A percentile compares a stretch with the other conserved stretches of the same genome.
phyloP scores from a whole-genome alignment of 305 asterid species.

The Solanum hybrid region DNA sequence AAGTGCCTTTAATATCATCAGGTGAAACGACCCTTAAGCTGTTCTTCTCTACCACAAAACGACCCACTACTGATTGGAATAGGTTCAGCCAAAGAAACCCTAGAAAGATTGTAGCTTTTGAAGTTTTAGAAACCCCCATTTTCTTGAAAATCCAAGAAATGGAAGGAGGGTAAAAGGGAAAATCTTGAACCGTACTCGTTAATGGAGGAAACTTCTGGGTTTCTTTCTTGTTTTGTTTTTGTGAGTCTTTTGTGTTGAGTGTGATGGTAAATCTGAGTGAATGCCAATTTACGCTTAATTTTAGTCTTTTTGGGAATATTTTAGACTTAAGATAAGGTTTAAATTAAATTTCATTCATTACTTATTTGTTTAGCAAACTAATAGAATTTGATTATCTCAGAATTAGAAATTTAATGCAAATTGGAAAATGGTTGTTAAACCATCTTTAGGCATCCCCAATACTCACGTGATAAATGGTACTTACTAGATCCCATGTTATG shows the following conservation, averaged over 20 bases:
- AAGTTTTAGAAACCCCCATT: constrained; percentile 37
- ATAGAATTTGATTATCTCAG: neutral
- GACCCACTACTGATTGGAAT: constrained; percentile 37
- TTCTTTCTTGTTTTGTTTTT: constrained; percentile 1
- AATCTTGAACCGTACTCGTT: neutral
- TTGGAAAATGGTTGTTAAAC: neutral
- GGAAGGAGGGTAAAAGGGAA: neutral
- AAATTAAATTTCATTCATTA: neutral
- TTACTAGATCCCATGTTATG: neutral
- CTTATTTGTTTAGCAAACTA: neutral
- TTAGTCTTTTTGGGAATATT: neutral
- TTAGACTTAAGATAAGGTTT: neutral
- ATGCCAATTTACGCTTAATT: neutral
- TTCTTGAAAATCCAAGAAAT: neutral
- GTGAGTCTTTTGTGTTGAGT: neutral
- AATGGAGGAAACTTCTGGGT: neutral
- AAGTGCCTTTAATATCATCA: constrained; percentile 52
- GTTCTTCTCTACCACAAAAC: constrained; percentile 84
- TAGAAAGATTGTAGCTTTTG: constrained; percentile 31
- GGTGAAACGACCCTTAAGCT: constrained; percentile 74
- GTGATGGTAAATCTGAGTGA: neutral
- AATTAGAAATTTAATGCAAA: neutral
- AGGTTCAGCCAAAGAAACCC: constrained; percentile 30
- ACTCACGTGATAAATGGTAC: neutral
- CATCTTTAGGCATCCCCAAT: neutral